phyloP scores from a whole-genome alignment of 441 rosid genomes.

The Corymbia calophylla region DNA sequence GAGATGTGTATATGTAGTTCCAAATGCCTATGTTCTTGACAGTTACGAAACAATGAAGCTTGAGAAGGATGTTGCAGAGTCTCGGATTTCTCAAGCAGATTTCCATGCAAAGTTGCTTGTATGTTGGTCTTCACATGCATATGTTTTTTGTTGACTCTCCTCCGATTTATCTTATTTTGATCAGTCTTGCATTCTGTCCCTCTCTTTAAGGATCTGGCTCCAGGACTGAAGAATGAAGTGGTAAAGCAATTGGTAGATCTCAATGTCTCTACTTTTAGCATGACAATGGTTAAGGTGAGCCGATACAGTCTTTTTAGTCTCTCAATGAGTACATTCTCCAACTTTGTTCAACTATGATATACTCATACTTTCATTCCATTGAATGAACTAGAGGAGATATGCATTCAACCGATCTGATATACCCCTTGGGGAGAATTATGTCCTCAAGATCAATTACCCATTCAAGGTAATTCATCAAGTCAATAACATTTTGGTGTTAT shows the following conservation, averaged over 20 bases:
- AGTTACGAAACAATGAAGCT: conserved; percentile 52
- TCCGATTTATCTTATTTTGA: conserved; percentile 4
- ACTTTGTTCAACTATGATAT: background rate
- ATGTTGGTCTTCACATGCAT: conserved; percentile 12
- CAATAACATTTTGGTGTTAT: background rate
- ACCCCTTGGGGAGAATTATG: conserved; percentile 78
- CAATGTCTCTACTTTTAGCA: conserved; percentile 77
- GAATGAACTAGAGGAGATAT: conserved; percentile 60
- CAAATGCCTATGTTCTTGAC: conserved; percentile 53
- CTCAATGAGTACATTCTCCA: background rate
- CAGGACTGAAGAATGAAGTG: conserved; percentile 66
- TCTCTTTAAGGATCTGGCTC: conserved; percentile 57
- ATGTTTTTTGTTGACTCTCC: background rate
- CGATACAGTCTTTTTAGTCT: conserved; percentile 3
- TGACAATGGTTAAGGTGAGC: conserved; percentile 86
- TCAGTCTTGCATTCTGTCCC: conserved; percentile 1
- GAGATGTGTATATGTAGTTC: conserved; percentile 90
- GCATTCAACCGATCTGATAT: conserved; percentile 79
- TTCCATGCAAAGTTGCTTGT: conserved; percentile 73
- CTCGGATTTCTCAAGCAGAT: conserved; percentile 45
- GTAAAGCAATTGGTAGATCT: conserved; percentile 53
- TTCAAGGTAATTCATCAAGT: conserved; percentile 55
- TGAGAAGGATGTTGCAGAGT: conserved; percentile 71
- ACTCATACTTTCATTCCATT: conserved; percentile 7
- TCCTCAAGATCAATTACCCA: conserved; percentile 81